Conservation (phyloP, 345 rosid species). For the Excoecaria agallocha region DNA sequence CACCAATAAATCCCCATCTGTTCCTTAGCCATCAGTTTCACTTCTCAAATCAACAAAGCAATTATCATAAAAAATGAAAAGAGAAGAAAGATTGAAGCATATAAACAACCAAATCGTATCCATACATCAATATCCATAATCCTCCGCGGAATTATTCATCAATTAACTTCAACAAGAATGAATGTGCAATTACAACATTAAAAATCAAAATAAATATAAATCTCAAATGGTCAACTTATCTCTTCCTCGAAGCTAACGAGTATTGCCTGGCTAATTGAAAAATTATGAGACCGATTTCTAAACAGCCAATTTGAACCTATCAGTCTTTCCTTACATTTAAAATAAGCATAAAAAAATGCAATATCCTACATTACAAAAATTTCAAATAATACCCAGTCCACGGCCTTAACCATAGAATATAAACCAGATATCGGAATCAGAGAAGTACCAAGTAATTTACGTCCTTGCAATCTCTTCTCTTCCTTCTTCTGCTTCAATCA, state of each 20-base stretch:
- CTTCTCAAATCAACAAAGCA: neutral
- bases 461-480: conserved; percentile 24
- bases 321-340: neutral
- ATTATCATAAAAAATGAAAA: neutral
- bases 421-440: neutral
- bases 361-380: neutral
- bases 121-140: neutral
- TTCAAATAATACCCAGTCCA: conserved; percentile 2
- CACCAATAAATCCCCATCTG: neutral
- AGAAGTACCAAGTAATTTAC: conserved; percentile 19
- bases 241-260: neutral
- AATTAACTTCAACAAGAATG: neutral
- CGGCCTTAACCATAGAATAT: neutral
- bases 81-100: neutral
- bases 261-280: neutral
- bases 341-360: neutral
- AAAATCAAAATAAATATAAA: neutral
- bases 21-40: neutral
- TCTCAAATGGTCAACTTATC: conserved; percentile 5
- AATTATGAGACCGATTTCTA: neutral
- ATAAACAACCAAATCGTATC: neutral
- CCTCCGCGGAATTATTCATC: conserved; percentile 1
- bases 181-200: conserved; percentile 14
- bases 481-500: conserved; percentile 37
- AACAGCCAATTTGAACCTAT: neutral